phyloP scores from a whole-genome alignment of 495 filamentous ascomycete species.

The Terfezia boudieri region DNA sequence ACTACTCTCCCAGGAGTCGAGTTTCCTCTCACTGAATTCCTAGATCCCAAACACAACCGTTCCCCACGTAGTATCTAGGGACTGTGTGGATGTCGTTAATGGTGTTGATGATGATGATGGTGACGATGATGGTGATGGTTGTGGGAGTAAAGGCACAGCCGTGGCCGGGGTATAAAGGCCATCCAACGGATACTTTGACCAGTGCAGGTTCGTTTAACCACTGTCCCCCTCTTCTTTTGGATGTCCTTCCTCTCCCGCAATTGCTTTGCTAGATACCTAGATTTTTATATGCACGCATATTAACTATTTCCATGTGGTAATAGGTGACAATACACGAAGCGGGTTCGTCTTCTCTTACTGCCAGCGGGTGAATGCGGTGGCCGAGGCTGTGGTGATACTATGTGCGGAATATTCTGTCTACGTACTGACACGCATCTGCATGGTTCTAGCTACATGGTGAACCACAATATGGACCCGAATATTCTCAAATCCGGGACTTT shows the following conservation, averaged over 20 bases:
- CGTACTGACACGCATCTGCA: too few species aligned
- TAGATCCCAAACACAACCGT: not conserved
- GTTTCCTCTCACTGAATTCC: too few species aligned
- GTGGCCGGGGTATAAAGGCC: not conserved
- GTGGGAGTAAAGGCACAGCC: too few species aligned
- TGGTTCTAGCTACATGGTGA: constrained; percentile 2
- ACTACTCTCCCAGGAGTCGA: too few species aligned
- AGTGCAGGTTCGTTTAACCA: constrained; percentile 6
- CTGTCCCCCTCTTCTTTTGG: not conserved
- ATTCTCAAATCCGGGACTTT: constrained; percentile 14
- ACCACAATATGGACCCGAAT: constrained; percentile 16
- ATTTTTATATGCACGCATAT: too few species aligned
- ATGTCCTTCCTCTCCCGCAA: too few species aligned
- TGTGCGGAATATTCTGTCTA: too few species aligned
- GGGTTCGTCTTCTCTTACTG: not conserved
- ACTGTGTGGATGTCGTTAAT: too few species aligned
- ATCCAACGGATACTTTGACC: constrained; percentile 17
- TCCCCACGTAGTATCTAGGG: not conserved
- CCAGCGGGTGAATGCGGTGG: too few species aligned
- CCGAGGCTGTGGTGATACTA: too few species aligned
- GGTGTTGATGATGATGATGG: not conserved
- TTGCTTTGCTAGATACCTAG: too few species aligned
- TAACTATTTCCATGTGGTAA: too few species aligned
- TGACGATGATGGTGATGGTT: not conserved
- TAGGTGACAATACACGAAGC: constrained; percentile 11